phyloP scores from a whole-genome alignment of 305 asterid species.

The Fraxinus albicans region DNA sequence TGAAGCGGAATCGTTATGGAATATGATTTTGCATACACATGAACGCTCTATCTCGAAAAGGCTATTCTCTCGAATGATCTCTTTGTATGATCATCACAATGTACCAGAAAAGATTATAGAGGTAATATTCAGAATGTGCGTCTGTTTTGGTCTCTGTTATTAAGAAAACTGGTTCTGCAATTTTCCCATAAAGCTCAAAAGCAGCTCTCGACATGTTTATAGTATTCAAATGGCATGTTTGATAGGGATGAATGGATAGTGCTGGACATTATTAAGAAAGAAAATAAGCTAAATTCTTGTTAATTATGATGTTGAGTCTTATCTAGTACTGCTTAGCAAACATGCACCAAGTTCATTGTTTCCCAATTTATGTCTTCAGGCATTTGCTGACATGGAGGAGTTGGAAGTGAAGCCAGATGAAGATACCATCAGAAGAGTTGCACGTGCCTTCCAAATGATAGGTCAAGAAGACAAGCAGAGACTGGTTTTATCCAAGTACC shows the following conservation, averaged over 20 bases:
- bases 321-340: slow-evolving; percentile 6
- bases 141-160: slow-evolving; percentile 6
- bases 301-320: background rate
- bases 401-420: slow-evolving; percentile 82
- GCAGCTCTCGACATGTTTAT: background rate
- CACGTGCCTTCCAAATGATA: slow-evolving; percentile 59
- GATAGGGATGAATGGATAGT: background rate
- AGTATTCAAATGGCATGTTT: background rate
- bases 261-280: background rate
- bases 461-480: slow-evolving; percentile 62
- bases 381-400: slow-evolving; percentile 97
- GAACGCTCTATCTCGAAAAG: slow-evolving; percentile 73
- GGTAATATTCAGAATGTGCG: slow-evolving; percentile 38
- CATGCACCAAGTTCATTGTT: background rate
- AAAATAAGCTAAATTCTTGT: background rate
- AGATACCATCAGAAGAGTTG: slow-evolving; percentile 67
- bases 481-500: slow-evolving; percentile 49
- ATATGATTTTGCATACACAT: slow-evolving; percentile 66
- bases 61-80: slow-evolving; percentile 81
- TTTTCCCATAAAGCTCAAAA: background rate
- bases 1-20: slow-evolving; percentile 79
- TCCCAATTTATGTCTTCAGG: slow-evolving; percentile 36
- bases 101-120: slow-evolving; percentile 62
- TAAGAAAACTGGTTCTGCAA: slow-evolving; percentile 1
- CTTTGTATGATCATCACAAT: slow-evolving; percentile 75